Conservation (phyloP, 495 filamentous ascomycete species). For the Trypethelium eluteriae region DNA sequence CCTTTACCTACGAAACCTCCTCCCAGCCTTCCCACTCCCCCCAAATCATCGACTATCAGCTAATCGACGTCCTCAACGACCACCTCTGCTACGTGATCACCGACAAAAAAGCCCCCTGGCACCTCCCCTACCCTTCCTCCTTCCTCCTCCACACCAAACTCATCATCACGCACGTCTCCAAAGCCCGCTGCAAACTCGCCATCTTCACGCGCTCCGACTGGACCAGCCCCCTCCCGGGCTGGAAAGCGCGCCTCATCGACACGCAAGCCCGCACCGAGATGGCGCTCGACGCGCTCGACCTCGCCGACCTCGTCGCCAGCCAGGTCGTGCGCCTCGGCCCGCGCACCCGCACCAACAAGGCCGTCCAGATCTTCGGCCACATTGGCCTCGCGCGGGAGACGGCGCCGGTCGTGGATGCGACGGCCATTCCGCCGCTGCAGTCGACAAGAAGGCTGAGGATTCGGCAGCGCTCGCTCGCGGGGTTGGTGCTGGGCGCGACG, state of each 20-base stretch:
- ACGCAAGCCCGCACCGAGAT: slow-evolving; percentile 73
- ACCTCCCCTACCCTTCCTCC: slow-evolving; percentile 68
- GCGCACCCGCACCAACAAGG: slow-evolving; percentile 80
- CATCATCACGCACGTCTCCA: slow-evolving; percentile 85
- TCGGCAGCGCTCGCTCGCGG: slow-evolving; percentile 56
- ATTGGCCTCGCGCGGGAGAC: slow-evolving; percentile 52
- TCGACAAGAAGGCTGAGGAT: slow-evolving; percentile 50
- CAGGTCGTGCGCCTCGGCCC: slow-evolving; percentile 76
- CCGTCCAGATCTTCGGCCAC: slow-evolving; percentile 81
- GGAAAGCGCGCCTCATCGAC: slow-evolving; percentile 52
- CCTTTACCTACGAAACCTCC: slow-evolving; percentile 68
- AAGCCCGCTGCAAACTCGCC: slow-evolving; percentile 84
- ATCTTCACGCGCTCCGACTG: slow-evolving; percentile 84
- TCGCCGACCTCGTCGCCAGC: slow-evolving; percentile 76
- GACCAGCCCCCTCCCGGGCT: slow-evolving; percentile 40
- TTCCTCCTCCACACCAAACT: slow-evolving; percentile 86
- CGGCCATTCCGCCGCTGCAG: slow-evolving; percentile 38
- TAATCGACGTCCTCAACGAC: slow-evolving; percentile 86
- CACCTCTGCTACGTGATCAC: slow-evolving; percentile 93
- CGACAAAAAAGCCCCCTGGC: slow-evolving; percentile 82
- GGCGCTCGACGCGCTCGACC: slow-evolving; percentile 72
- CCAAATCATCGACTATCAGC: slow-evolving; percentile 58
- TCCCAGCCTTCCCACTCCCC: neutral
- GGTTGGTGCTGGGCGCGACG: slow-evolving; percentile 61
- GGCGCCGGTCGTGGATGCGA: slow-evolving; percentile 24